Evolutionary conservation across 306 rosid genomes (phyloP).

Genomic region (Cicer pinnatifidum): DNA sequence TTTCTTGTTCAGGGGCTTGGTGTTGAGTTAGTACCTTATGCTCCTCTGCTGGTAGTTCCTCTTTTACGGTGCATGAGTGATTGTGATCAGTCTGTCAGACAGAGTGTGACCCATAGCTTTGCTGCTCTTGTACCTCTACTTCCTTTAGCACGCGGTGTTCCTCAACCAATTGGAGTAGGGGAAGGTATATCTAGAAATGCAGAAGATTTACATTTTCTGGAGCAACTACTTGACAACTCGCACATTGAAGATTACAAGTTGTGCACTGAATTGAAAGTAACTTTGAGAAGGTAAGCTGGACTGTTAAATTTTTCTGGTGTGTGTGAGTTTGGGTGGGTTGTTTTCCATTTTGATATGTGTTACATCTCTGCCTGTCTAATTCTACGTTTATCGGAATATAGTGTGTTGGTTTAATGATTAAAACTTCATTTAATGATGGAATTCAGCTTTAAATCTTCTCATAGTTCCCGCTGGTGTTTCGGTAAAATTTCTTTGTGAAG

Average conservation of each 20-base stretch:
- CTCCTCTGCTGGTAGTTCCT: slow-evolving; percentile 95
- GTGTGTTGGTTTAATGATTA: neutral
- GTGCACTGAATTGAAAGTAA: slow-evolving; percentile 74
- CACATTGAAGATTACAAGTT: slow-evolving; percentile 89
- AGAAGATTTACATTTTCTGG: slow-evolving; percentile 87
- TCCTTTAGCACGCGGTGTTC: slow-evolving; percentile 96
- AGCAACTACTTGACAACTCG: slow-evolving; percentile 96
- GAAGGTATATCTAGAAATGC: slow-evolving; percentile 66
- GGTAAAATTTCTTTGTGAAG: neutral
- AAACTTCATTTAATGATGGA: slow-evolving; percentile 19
- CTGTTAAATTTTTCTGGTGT: neutral
- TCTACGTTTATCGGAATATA: neutral
- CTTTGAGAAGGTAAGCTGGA: slow-evolving; percentile 80
- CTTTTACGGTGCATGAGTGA: slow-evolving; percentile 97
- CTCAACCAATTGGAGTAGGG: slow-evolving; percentile 77
- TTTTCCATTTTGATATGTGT: slow-evolving; percentile 10
- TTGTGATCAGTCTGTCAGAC: slow-evolving; percentile 91
- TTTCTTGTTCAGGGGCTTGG: slow-evolving; percentile 96
- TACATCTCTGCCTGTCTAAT: slow-evolving; percentile 6
- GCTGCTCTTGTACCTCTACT: slow-evolving; percentile 99
- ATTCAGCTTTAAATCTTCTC: slow-evolving; percentile 17
- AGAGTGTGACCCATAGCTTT: slow-evolving; percentile 97
- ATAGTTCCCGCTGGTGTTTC: slow-evolving; percentile 5
- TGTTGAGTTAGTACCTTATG: slow-evolving; percentile 83
- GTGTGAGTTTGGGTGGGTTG: neutral